A percentile compares a stretch with the other conserved stretches of the same genome.
These are phyloP conservation scores for Epithemia pelagica DNA, from an alignment of 108 stramenopile species.

Conservation along the genomic window DNA sequence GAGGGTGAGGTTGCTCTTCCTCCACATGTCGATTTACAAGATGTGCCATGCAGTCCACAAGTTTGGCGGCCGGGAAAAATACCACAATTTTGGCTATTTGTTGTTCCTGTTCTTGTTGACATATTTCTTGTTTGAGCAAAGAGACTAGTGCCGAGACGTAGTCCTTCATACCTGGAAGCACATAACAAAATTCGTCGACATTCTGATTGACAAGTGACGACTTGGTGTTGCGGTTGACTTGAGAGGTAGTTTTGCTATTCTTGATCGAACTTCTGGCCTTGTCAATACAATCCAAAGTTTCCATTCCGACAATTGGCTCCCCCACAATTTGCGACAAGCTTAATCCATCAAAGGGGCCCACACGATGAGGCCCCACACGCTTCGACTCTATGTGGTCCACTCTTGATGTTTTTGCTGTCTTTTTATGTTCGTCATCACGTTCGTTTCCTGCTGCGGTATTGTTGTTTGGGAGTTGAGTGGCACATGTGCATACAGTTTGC, in stretches of 20 bases:
- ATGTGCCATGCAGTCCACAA: conserved; percentile 15
- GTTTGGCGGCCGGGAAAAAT: conserved; percentile 82
- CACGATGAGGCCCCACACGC: too few relatives aligned
- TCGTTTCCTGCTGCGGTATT: neutral
- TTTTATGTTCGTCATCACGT: neutral
- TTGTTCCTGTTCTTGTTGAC: conserved; percentile 18
- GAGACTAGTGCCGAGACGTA: conserved; percentile 28
- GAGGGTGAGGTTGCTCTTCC: conserved; percentile 2
- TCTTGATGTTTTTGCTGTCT: too few relatives aligned
- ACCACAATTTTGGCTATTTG: conserved; percentile 54
- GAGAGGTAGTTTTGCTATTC: neutral
- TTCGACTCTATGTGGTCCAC: too few relatives aligned
- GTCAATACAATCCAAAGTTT: neutral
- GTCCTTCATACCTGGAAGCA: conserved; percentile 5
- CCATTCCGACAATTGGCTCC: neutral
- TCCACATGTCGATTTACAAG: neutral
- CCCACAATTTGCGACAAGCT: neutral
- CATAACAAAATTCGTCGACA: neutral
- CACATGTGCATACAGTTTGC: neutral
- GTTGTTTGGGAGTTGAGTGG: neutral
- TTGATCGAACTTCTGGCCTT: neutral
- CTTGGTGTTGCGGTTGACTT: neutral
- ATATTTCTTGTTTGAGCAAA: conserved; percentile 19
- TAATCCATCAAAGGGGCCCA: too few relatives aligned
- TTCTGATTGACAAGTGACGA: neutral